Percentiles rank a stretch among this genome's conserved stretches.
Conservation (phyloP, 2,329 filamentous ascomycete genomes). For the Fusarium domesticum region DNA sequence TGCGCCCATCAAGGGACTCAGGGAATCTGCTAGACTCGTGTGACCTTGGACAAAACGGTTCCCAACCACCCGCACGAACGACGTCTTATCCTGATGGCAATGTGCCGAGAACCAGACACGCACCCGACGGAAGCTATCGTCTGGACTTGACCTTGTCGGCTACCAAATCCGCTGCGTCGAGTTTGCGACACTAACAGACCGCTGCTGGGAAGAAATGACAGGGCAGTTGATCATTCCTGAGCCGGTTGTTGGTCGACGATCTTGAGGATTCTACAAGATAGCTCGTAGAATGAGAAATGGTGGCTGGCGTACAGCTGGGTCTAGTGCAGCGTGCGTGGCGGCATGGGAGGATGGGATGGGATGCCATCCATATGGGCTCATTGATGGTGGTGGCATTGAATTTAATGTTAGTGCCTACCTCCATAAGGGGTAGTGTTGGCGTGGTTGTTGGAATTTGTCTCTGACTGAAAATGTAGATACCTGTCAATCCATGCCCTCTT, state of each 20-base stretch:
- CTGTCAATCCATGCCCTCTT: neutral
- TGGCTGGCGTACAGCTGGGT: slow-evolving; percentile 30
- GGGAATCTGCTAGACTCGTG: neutral
- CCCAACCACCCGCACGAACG: neutral
- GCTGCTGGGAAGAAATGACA: slow-evolving; percentile 3
- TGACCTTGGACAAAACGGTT: neutral
- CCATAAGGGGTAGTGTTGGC: neutral
- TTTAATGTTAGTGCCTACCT: neutral
- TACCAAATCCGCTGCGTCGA: neutral
- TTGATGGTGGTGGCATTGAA: neutral
- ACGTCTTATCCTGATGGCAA: neutral
- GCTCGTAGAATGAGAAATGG: slow-evolving; percentile 19
- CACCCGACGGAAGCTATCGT: neutral
- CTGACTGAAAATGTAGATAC: neutral
- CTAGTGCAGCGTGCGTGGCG: slow-evolving; percentile 33
- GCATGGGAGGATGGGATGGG: slow-evolving; percentile 22
- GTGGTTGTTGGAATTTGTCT: neutral
- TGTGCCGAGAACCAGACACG: neutral
- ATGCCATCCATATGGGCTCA: slow-evolving; percentile 17
- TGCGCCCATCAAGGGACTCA: neutral
- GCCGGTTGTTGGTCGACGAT: slow-evolving; percentile 6
- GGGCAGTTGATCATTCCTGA: slow-evolving; percentile 1
- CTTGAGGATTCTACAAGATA: slow-evolving; percentile 15
- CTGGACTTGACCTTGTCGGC: neutral
- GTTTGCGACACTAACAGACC: neutral